Conservation (phyloP, 2,329 filamentous ascomycete genomes). For the Tolypocladium sp. region DNA sequence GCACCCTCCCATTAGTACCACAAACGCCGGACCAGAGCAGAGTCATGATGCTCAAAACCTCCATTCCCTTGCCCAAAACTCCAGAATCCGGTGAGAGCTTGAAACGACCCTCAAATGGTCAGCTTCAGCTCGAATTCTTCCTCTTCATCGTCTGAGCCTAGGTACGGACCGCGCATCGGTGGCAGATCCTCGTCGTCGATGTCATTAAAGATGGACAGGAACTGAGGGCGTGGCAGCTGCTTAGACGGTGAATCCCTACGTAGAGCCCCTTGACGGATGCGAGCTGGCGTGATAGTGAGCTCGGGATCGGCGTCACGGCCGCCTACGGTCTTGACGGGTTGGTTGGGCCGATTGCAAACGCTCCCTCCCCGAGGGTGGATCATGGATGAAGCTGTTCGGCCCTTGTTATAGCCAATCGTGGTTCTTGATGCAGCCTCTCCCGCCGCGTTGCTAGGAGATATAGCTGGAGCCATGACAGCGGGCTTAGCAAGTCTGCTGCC, state of each 20-base stretch:
- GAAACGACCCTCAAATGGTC: constrained; percentile 12
- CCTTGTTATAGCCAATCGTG: constrained; percentile 79
- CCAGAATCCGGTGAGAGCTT: background rate
- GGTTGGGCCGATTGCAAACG: constrained; percentile 7
- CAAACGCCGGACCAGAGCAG: background rate
- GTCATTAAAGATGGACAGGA: constrained; percentile 50
- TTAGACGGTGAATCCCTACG: constrained; percentile 7
- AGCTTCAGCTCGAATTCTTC: constrained; percentile 48
- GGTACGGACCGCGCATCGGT: constrained; percentile 13
- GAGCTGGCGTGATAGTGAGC: constrained; percentile 40
- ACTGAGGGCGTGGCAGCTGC: constrained; percentile 34
- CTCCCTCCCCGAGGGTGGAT: constrained; percentile 20
- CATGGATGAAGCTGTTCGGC: constrained; percentile 47
- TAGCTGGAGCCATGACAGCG: constrained; percentile 32
- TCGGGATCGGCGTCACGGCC: constrained; percentile 8
- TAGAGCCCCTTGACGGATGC: constrained; percentile 14
- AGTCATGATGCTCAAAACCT: background rate
- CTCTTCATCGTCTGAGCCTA: constrained; percentile 35
- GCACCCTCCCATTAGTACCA: background rate
- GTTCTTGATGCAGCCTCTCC: constrained; percentile 64
- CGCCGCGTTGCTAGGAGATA: constrained; percentile 47
- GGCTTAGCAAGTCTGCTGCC: constrained; percentile 24
- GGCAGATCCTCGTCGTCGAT: constrained; percentile 30
- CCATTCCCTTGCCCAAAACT: background rate
- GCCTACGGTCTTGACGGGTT: constrained; percentile 6